These are phyloP conservation scores for Penicillium malachiteum DNA, from an alignment of 495 filamentous ascomycete species.

Conservation along the genomic window DNA sequence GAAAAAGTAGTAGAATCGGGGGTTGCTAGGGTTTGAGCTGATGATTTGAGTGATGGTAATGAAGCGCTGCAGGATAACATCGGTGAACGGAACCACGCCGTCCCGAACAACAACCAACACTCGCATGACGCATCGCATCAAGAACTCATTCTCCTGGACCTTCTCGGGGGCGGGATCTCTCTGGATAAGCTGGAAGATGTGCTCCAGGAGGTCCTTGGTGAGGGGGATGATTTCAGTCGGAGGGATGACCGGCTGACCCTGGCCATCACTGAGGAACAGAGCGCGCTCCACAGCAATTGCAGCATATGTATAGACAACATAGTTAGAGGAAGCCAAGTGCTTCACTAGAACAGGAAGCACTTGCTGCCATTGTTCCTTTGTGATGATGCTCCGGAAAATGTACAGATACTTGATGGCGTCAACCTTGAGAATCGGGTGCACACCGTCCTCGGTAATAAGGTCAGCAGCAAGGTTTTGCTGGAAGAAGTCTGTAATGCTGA, in stretches of 20 bases:
- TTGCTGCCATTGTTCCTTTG: constrained; percentile 80
- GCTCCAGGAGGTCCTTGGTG: constrained; percentile 80
- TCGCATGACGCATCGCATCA: constrained; percentile 98
- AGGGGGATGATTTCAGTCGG: constrained; percentile 70
- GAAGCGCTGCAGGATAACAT: constrained; percentile 72
- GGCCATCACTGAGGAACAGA: constrained; percentile 72
- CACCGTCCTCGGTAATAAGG: constrained; percentile 61
- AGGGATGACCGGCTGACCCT: constrained; percentile 71
- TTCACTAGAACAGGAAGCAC: constrained; percentile 88
- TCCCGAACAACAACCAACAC: constrained; percentile 91
- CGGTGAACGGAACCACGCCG: constrained; percentile 63
- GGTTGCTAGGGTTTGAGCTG: constrained; percentile 91
- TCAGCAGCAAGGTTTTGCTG: constrained; percentile 83
- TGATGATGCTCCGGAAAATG: constrained; percentile 86
- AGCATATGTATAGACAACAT: constrained; percentile 96
- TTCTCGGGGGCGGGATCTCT: constrained; percentile 79
- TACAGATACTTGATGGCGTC: constrained; percentile 98
- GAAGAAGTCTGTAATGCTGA: constrained; percentile 92
- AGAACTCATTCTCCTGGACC: constrained; percentile 97
- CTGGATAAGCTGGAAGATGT: constrained; percentile 89
- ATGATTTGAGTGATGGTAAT: constrained; percentile 86
- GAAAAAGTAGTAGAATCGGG: constrained; percentile 96
- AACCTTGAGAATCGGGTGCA: constrained; percentile 86
- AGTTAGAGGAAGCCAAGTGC: constrained; percentile 81
- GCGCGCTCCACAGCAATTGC: constrained; percentile 91